Conservation (phyloP, 2,329 filamentous ascomycete genomes). For the Dryadomyces quercivorus region DNA sequence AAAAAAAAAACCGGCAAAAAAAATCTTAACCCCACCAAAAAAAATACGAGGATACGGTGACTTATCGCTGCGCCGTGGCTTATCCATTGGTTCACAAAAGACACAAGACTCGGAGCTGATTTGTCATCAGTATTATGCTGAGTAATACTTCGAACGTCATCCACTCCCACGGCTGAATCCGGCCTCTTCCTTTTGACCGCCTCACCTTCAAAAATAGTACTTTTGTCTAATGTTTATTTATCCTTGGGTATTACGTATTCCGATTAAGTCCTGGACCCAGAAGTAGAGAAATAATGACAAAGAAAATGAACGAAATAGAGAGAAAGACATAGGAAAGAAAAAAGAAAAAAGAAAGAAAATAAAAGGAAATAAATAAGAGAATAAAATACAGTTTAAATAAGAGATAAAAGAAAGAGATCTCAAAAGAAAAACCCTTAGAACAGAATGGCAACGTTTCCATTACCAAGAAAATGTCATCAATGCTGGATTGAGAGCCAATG, state of each 20-base stretch:
- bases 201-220: no score
- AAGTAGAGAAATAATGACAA: not conserved
- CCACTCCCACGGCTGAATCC: not conserved
- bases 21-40: constrained; percentile 1
- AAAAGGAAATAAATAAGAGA: not conserved
- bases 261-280: not conserved
- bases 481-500: constrained; percentile 64
- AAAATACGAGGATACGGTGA: not conserved
- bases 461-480: constrained; percentile 72
- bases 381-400: not conserved
- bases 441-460: no score
- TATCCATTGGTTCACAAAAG: not conserved
- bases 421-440: not conserved
- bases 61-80: not conserved
- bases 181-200: no score
- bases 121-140: not conserved
- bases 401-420: not conserved
- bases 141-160: not conserved
- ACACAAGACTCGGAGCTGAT: not conserved
- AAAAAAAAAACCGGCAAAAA: constrained; percentile 2
- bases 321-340: not conserved
- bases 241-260: not conserved
- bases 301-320: not conserved
- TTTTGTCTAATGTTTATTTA: not conserved
- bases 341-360: not conserved